Conservation (phyloP, 441 rosid genomes). For the Gossypium laxum region DNA sequence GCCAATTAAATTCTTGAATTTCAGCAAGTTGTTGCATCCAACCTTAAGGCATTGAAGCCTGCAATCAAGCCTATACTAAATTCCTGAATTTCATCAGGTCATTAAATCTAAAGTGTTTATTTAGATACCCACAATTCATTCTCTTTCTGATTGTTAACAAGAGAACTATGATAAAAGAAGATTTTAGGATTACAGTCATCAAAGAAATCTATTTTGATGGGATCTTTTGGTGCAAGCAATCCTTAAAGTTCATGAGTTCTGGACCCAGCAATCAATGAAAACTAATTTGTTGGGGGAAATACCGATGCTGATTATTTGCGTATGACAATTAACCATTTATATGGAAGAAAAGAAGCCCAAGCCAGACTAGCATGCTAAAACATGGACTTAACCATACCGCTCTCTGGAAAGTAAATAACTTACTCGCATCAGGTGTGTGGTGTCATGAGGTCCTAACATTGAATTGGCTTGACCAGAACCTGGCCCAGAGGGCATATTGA, state of each 20-base stretch:
- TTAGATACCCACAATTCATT: slow-evolving; percentile 1
- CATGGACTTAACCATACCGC: neutral
- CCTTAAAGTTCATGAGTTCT: neutral
- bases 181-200: neutral
- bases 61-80: neutral
- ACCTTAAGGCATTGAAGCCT: neutral
- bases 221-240: neutral
- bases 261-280: neutral
- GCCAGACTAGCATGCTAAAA: neutral
- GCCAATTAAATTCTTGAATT: neutral
- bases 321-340: neutral
- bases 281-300: neutral
- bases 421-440: slow-evolving; percentile 71
- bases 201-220: neutral
- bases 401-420: slow-evolving; percentile 20
- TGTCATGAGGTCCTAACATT: slow-evolving; percentile 66
- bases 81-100: neutral
- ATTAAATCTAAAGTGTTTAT: neutral
- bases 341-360: neutral
- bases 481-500: slow-evolving; percentile 52
- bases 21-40: neutral
- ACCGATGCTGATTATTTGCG: neutral
- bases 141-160: neutral
- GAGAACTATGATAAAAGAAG: neutral
- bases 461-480: slow-evolving; percentile 65